These are phyloP conservation scores for Persicaria tinctoria DNA, from an alignment of 148 eudicot species.

Conservation along the genomic window DNA sequence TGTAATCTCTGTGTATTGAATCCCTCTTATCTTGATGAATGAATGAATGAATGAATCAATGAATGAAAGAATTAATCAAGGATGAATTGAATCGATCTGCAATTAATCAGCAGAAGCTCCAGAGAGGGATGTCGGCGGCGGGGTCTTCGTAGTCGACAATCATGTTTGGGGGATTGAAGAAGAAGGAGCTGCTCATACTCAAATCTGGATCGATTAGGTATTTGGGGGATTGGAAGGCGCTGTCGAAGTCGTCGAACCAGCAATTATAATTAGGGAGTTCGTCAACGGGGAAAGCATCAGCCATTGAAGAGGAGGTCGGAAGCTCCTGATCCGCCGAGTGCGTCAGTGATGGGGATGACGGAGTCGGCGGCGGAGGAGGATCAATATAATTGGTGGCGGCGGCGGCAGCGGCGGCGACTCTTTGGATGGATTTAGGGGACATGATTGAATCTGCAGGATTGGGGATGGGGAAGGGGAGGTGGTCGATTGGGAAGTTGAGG, in stretches of 20 bases:
- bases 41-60: not conserved
- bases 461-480: not conserved
- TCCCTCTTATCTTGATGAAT: not conserved
- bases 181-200: conserved; percentile 18
- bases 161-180: conserved; percentile 41
- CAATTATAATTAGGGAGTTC: conserved; percentile 37
- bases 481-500: conserved; percentile 54
- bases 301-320: conserved; percentile 16
- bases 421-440: conserved; percentile 72
- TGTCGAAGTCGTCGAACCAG: not conserved
- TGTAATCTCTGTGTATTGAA: not conserved
- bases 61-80: not conserved
- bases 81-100: not conserved
- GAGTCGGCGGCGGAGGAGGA: too few relatives aligned
- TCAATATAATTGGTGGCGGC: not conserved
- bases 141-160: conserved; percentile 40
- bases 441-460: conserved; percentile 14
- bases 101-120: conserved; percentile 52
- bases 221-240: too few relatives aligned
- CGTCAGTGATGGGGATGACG: conserved; percentile 12
- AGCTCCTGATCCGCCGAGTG: conserved; percentile 18
- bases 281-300: conserved; percentile 8
- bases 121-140: conserved; percentile 52
- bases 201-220: conserved; percentile 1
- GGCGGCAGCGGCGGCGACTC: conserved; percentile 64